These are phyloP conservation scores for Paramecium caudatum DNA, from an alignment of 73 alveolate species.

Conservation along the genomic window DNA sequence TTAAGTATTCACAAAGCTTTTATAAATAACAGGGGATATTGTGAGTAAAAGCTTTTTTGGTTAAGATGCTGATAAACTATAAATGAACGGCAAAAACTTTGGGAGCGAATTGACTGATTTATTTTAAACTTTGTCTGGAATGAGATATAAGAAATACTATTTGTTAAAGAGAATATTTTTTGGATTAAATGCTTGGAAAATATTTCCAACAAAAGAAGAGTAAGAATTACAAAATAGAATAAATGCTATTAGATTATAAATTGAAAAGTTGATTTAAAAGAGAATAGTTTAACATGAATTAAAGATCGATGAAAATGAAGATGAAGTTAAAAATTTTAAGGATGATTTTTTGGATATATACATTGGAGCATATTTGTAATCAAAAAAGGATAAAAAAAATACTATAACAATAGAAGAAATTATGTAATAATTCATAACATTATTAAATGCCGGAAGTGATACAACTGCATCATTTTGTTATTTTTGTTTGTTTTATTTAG, in stretches of 20 bases:
- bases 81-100: neutral
- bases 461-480: slow-evolving; percentile 41
- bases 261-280: neutral
- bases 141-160: neutral
- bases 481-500: slow-evolving; percentile 39
- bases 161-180: neutral
- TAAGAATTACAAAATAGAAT: neutral
- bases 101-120: neutral
- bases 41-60: slow-evolving; percentile 38
- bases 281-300: neutral
- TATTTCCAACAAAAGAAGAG: slow-evolving; percentile 38
- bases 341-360: slow-evolving; percentile 31
- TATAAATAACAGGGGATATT: neutral
- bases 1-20: neutral
- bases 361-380: neutral
- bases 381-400: neutral
- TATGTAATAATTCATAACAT: neutral
- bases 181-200: slow-evolving; percentile 41
- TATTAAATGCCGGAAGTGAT: slow-evolving; percentile 56
- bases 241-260: neutral
- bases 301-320: slow-evolving; percentile 25
- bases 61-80: neutral
- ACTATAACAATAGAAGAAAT: slow-evolving; percentile 43
- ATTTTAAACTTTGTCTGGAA: neutral
- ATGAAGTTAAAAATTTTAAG: neutral